Evolutionary conservation across 139 green algal species (phyloP).

Genomic region (Chlamydomonas eustigma): DNA sequence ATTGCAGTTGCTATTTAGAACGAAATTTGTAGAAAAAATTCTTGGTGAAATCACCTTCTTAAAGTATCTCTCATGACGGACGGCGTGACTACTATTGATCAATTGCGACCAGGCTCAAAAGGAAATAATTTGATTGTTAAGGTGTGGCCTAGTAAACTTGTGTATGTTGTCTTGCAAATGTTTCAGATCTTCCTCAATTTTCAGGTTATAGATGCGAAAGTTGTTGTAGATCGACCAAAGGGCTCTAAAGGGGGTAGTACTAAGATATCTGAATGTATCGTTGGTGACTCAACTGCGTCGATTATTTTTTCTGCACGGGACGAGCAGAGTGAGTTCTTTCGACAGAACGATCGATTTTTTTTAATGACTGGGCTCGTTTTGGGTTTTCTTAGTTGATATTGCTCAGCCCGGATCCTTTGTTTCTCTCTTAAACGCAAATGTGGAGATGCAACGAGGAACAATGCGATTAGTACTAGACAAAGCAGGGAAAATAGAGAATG

Average conservation of each 20-base stretch:
- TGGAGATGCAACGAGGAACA: slow-evolving; percentile 86
- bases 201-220: slow-evolving; percentile 71
- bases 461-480: slow-evolving; percentile 84
- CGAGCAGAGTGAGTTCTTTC: slow-evolving; percentile 53
- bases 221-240: slow-evolving; percentile 58
- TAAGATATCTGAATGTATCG: slow-evolving; percentile 78
- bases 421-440: slow-evolving; percentile 75
- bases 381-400: slow-evolving; percentile 65
- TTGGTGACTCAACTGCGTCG: slow-evolving; percentile 78
- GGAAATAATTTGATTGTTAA: slow-evolving; percentile 28
- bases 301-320: slow-evolving; percentile 81
- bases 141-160: slow-evolving; percentile 4
- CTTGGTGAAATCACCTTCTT: not conserved
- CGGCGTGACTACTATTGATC: not conserved
- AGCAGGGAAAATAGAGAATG: slow-evolving; percentile 63
- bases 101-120: slow-evolving; percentile 12
- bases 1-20: not conserved
- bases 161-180: not conserved
- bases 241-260: slow-evolving; percentile 30
- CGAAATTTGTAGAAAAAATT: not conserved
- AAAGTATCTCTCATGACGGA: no score
- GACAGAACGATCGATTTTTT: not conserved
- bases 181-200: not conserved
- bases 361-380: not conserved
- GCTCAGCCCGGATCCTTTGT: slow-evolving; percentile 58